Evolutionary conservation across 2,329 filamentous ascomycete species (phyloP), one percentile per base, ranked within the genome.

Genomic region (Colletotrichum sp.): DNA sequence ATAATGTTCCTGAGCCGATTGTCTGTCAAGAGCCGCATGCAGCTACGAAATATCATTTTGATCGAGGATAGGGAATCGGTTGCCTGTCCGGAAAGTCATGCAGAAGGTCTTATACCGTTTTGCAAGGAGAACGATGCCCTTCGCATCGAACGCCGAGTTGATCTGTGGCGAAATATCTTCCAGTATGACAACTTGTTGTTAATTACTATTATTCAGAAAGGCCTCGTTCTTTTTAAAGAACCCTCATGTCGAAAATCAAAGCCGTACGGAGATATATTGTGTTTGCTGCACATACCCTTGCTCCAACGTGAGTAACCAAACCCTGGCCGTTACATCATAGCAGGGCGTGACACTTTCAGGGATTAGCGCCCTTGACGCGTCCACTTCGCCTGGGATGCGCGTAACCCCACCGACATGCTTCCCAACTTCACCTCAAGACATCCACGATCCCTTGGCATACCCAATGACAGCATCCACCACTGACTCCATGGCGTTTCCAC

Each of bases 221-320:
- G n/a, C n/a, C n/a, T n/a, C n/a, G n/a, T n/a, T n/a, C n/a, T n/a
- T n/a, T n/a, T n/a, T n/a, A n/a, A n/a, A 48, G 3, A 48, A 44
- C 8, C 3, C 19, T 48, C 9, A 48, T 22, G 19, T n/a, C 11
- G n/a, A 48, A 13, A 22, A 8, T 48, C 44, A 48, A n/a, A n/a
- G 11, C 44, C n/a, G 44, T 22, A 13, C 6, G n/a, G n/a, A 8
- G n/a, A 52, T 0, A 0, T 22, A 13, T 52, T 0, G 2, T 5
- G 1, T 52, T 52, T 52, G 44, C 44, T 52, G 44, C n/a, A 3
- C 44, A 22, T 5, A 8, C n/a, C 44, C n/a, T 22, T 52, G 44
- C 12, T 52, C 44, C 44, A 52, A 52, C n/a, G 3, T 22, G 44
- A 13, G 2, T 2, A 8, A 48, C n/a, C 44, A 4, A 48, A 0